Base-by-base conservation (phyloP, 495 filamentous ascomycete genomes). In the Tetracladium marchalianum region DNA sequence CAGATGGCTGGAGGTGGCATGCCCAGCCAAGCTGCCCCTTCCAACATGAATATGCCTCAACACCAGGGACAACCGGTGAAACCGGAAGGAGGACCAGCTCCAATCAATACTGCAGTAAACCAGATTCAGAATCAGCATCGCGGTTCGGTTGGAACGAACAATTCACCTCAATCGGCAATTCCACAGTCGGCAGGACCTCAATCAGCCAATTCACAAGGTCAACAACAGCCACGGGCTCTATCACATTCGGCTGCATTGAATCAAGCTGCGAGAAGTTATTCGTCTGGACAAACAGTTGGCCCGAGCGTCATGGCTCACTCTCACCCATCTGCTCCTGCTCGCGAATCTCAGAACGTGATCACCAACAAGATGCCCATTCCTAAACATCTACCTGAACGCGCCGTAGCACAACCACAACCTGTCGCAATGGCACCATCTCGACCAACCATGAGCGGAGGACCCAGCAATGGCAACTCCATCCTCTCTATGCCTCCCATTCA, bases 401-500 rank as follows among this genome's bases (percentile, higher is more conserved):
- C 73, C 8, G 64, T 82, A 11, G 72, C 78, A 13, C 68, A 77
- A 27, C 85, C 86, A 4, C 72, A 77, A 39, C 79, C 89, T 2
- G 87, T 93, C 31, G 70, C 15, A 79, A 88, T 71, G 73, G 77
- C 27, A 64, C 76, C 36, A 27, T 50, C 82, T 1, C 78, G 92
- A 7, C 92, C 92, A 13, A 89, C 90, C 1, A 68, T 85, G 31
- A 78, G 77, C 33, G 83, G 81, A 11, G 90, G 90, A 5, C 79
- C 84, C 31, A 78, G 75, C 42, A 82, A 79, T 50, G 77, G 78
- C 1, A 78, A 81, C 46, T 87, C 85, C 36, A 77, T 89, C 45
- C 82, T 95, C 76, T 77, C 80, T 22, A 89, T 95, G 55, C 90
- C 93, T 1, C 87, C 82, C 2, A 73, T 97, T 46, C 66, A 80